Conservation (phyloP, 768 basidiomycete species). For the Leccinum fibrillosum region DNA sequence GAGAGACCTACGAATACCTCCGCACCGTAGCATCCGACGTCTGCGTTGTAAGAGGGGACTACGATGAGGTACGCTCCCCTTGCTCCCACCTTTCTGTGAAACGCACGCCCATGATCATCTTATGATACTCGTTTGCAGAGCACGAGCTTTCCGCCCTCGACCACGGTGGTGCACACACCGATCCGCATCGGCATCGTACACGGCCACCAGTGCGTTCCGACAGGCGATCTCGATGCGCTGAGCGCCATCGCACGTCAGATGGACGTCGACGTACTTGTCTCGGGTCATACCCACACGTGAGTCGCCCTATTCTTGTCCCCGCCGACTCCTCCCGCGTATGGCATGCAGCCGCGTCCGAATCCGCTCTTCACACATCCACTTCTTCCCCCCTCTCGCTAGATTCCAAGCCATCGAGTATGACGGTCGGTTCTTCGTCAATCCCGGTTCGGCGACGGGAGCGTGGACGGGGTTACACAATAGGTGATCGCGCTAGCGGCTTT, state of each 20-base stretch:
- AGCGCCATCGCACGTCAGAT: constrained; percentile 87
- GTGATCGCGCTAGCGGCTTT: not conserved
- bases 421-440: constrained; percentile 92
- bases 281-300: constrained; percentile 92
- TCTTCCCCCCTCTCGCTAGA: constrained; percentile 35
- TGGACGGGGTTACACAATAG: constrained; percentile 61
- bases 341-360: not conserved
- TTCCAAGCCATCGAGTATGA: constrained; percentile 95
- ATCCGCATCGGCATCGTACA: constrained; percentile 92
- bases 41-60: constrained; percentile 89
- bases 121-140: constrained; percentile 36
- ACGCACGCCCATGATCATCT: constrained; percentile 1
- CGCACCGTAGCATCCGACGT: constrained; percentile 93
- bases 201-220: constrained; percentile 91
- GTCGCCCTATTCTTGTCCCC: constrained; percentile 24
- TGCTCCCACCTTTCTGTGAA: not conserved
- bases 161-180: constrained; percentile 76
- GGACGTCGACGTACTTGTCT: constrained; percentile 95
- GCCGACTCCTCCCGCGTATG: not conserved
- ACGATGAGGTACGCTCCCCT: constrained; percentile 73
- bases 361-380: not conserved
- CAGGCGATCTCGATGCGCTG: constrained; percentile 89
- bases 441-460: constrained; percentile 92
- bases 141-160: constrained; percentile 72
- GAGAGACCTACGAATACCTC: constrained; percentile 95